Conservation (phyloP, 257 asterid genomes). For the Echites panduratus region DNA sequence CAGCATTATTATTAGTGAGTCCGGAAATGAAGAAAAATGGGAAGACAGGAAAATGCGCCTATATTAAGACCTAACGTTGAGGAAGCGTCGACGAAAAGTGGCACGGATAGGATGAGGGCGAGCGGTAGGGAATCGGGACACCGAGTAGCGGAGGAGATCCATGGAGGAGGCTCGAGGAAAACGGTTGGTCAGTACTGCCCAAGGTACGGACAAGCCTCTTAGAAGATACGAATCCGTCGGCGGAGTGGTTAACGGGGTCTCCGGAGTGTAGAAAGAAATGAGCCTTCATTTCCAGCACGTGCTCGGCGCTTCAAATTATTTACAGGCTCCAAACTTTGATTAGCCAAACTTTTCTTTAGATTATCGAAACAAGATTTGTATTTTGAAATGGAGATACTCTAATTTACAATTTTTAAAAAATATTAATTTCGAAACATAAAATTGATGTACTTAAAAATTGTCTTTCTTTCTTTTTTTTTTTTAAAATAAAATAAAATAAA, state of each 20-base stretch:
- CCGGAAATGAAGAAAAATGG: constrained; percentile 15
- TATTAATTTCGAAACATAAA: no score
- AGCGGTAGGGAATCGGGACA: constrained; percentile 36
- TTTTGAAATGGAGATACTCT: no score
- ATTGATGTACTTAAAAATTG: no score
- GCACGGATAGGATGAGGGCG: constrained; percentile 30
- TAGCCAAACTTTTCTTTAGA: no score
- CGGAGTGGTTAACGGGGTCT: not conserved
- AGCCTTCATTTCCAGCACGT: not conserved
- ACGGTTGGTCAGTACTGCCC: constrained; percentile 17
- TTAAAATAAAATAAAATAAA: no score
- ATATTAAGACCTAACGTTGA: constrained; percentile 43
- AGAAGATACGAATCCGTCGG: not conserved
- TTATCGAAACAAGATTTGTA: no score
- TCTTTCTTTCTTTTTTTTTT: no score
- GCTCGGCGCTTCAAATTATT: no score
- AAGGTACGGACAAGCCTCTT: not conserved
- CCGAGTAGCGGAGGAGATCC: constrained; percentile 55
- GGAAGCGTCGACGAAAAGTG: constrained; percentile 39
- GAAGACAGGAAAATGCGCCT: not conserved
- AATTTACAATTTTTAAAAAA: no score
- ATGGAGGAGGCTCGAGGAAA: constrained; percentile 36
- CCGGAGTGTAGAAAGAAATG: not conserved
- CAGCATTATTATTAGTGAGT: constrained; percentile 1
- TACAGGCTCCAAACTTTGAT: no score